Evolutionary conservation across 1,284 basidiomycete genomes (phyloP), one percentile per base, ranked within the genome.

Genomic region (Cutaneotrichosporon cavernicola): DNA sequence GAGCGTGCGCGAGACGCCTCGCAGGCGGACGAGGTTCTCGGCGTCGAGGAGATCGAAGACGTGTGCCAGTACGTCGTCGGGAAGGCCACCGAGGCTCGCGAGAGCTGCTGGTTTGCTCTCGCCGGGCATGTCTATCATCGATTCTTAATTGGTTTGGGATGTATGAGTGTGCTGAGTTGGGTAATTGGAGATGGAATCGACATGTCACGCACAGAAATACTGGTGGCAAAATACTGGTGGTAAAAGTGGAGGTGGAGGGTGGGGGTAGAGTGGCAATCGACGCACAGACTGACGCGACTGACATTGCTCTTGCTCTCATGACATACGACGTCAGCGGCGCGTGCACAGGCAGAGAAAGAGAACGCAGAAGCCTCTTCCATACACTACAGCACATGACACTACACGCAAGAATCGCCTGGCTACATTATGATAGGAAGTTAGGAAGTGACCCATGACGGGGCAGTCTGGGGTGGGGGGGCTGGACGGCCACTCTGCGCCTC

Each of bases 61-160:
- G 32, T 72, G 62, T 7, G 63, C 60, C 5, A 78, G 62, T 13
- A 75, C 70, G 68, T 78, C 76, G 64, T 77, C 76, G 2, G 76
- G 76, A 5, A 78, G 55, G 16, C 66, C 64, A 47, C 75, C 71
- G n/a, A 78, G 63, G 30, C 59, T 63, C 5, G 66, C 64, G 21
- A 60, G 53, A 6, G 55, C 56, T 11, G n/a, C 22, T 34, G 51
- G 16, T 46, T 46, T 46, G 18, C 43, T 18, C 18, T 4, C 18
- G 7, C 18, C 36, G 5, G 21, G 46, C 34, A 30, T 30, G 49
- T 30, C 14, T 6, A 9, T 21, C n/a, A 49, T 21, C 22, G 47
- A 16, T 50, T 26, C 22, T 6, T 30, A 18, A 30, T 26, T 16
- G n/a, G 47, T 52, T 30, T 30, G 13, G 0, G 26, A 30, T 26